Evolutionary conservation across 371 early-diverging fungal species (phyloP).

Genomic region (Blyttiomyces sp.): DNA sequence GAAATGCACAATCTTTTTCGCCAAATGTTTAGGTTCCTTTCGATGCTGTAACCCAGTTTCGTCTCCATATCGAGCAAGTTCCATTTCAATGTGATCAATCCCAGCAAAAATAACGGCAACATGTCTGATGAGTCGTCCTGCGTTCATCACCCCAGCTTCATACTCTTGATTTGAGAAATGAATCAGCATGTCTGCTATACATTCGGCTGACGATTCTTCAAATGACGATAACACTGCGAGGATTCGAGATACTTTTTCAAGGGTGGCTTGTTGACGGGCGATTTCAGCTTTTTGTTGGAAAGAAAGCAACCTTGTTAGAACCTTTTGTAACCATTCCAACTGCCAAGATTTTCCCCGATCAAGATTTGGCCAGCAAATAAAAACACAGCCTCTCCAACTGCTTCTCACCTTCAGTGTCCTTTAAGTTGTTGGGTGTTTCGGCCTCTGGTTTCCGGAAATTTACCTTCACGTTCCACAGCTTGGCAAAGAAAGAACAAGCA

Average conservation of each 20-base stretch:
- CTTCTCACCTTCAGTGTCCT: slow-evolving; percentile 8
- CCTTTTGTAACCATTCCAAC: background rate
- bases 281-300: slow-evolving; percentile 30
- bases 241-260: slow-evolving; percentile 88
- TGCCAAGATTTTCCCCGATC: background rate
- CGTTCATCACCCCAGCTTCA: slow-evolving; percentile 82
- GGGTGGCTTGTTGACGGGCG: slow-evolving; percentile 41
- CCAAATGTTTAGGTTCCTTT: slow-evolving; percentile 85
- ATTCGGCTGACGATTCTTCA: slow-evolving; percentile 95
- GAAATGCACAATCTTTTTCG: slow-evolving; percentile 87
- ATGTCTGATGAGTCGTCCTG: slow-evolving; percentile 86
- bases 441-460: background rate
- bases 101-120: slow-evolving; percentile 89
- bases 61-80: slow-evolving; percentile 54
- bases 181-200: slow-evolving; percentile 93
- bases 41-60: slow-evolving; percentile 37
- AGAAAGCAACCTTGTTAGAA: no score
- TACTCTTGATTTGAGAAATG: slow-evolving; percentile 84
- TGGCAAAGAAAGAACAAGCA: background rate
- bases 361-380: background rate
- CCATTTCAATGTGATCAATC: slow-evolving; percentile 77
- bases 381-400: background rate
- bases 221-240: slow-evolving; percentile 91
- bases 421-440: background rate
- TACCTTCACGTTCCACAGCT: slow-evolving; percentile 79